Evolutionary conservation across 1,139 yeast species (phyloP).

Genomic region (Geotrichum klebahnii): DNA sequence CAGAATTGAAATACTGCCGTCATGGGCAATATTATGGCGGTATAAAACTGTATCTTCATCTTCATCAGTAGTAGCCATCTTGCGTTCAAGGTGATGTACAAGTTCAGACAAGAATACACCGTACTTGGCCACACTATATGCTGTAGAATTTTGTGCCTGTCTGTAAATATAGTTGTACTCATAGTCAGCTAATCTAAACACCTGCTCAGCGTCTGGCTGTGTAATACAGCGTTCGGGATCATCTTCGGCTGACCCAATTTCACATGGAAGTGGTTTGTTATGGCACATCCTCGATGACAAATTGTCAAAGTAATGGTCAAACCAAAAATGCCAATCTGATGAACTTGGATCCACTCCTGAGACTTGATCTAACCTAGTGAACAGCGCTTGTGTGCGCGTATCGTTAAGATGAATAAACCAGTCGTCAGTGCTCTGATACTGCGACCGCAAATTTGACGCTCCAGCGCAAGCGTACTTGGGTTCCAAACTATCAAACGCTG

Average conservation of each 20-base stretch:
- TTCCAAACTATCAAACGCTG: constrained; percentile 37
- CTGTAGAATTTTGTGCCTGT: constrained; percentile 36
- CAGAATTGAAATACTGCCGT: constrained; percentile 41
- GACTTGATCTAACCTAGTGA: constrained; percentile 28
- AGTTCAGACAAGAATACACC: constrained; percentile 42
- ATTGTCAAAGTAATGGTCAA: constrained; percentile 44
- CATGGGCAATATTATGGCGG: constrained; percentile 44
- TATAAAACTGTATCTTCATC: constrained; percentile 28
- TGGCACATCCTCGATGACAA: constrained; percentile 41
- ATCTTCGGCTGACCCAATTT: constrained; percentile 26
- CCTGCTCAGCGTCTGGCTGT: constrained; percentile 37
- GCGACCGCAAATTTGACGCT: constrained; percentile 31
- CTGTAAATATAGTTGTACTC: constrained; percentile 42
- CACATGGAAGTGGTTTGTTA: constrained; percentile 36
- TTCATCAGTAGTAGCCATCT: constrained; percentile 30
- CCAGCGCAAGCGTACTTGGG: constrained; percentile 37
- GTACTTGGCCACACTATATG: constrained; percentile 35
- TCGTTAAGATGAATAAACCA: constrained; percentile 40
- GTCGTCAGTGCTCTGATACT: constrained; percentile 31
- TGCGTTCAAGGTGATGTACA: constrained; percentile 32
- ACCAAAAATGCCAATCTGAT: constrained; percentile 34
- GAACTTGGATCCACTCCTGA: constrained; percentile 31
- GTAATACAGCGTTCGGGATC: too few relatives aligned
- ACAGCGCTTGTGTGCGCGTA: constrained; percentile 26
- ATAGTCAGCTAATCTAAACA: constrained; percentile 43